Evolutionary conservation across 495 filamentous ascomycete species (phyloP), one percentile per base, ranked within the genome.

Genomic region (Xylaria sp.): DNA sequence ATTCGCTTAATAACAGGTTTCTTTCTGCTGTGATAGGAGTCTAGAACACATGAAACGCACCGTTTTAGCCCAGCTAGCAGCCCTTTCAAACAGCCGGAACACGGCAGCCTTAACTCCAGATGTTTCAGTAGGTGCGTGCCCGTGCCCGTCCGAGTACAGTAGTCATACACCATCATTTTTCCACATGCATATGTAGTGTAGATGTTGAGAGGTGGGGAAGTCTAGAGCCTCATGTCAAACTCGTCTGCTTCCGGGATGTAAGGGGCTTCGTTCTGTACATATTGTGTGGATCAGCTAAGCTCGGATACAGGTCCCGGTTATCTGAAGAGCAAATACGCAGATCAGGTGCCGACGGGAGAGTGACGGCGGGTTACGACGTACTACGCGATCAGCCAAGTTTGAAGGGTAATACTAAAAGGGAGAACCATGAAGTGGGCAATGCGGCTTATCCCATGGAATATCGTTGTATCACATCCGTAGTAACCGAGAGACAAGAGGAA

Each of bases 131-230:
- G 66, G 67, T 41, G 19, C 48, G 43, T 59, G 33, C 48, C 35
- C 58, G 59, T 44, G 26, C 48, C 31, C 31, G 50, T 50, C 57
- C 21, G n/a, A 31, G 19, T 69, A 19, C n/a, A n/a, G n/a, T 37
- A 37, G 46, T 43, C 58, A 63, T 63, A 48, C 52, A 57, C 43
- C 63, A 52, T 12, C 43, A 31, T 24, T 48, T 11, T 26, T 19
- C 24, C 29, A 53, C 58, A 50, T 69, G 55, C 67, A 69, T 48
- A 69, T 62, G 57, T 41, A 61, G n/a, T 62, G 57, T 41, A 61
- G n/a, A 61, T 29, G 57, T 61, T 5, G 46, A 62, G 44, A 26
- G 21, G 43, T 69, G 67, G 41, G 62, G 57, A 50, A 69, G 37
- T 48, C 67, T 31, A 62, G 58, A 62, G 68, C 66, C 66, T 70